Percentiles rank a stretch among this genome's conserved stretches.
phyloP scores from a whole-genome alignment of 179 eudicot genomes.

The Patellifolia procumbens region DNA sequence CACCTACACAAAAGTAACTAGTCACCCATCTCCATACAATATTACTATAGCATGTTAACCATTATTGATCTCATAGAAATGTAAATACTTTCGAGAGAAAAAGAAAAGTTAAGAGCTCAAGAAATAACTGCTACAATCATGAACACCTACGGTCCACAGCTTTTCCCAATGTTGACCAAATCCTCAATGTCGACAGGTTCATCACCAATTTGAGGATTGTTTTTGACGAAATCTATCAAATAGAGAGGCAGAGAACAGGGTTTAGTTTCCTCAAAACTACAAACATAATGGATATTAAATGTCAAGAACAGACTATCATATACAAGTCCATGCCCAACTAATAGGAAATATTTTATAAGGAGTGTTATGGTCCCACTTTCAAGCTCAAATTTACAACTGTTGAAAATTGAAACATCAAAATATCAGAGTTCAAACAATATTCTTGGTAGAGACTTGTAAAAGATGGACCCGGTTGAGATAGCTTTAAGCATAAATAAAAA shows the following conservation, averaged over 20 bases:
- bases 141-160: slow-evolving; percentile 85
- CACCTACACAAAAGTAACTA: slow-evolving; percentile 50
- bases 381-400: too few relatives aligned
- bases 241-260: slow-evolving; percentile 10
- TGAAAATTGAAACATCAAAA: too few relatives aligned
- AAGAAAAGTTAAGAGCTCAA: background rate
- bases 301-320: background rate
- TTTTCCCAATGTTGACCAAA: slow-evolving; percentile 85
- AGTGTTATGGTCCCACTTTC: too few relatives aligned
- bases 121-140: slow-evolving; percentile 11
- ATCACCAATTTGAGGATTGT: slow-evolving; percentile 76
- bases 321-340: slow-evolving; percentile 4
- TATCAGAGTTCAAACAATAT: too few relatives aligned
- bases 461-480: too few relatives aligned
- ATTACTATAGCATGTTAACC: background rate
- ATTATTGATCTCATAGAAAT: background rate
- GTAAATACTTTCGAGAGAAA: too few relatives aligned
- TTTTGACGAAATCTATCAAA: slow-evolving; percentile 65
- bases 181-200: slow-evolving; percentile 98
- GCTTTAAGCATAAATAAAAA: too few relatives aligned
- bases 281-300: background rate
- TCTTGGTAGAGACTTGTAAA: too few relatives aligned
- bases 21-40: background rate
- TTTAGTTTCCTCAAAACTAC: background rate
- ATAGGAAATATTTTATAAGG: background rate